These are phyloP conservation scores for Thermochaetoides dissita DNA, from an alignment of 2,329 filamentous ascomycete species.

Conservation along the genomic window DNA sequence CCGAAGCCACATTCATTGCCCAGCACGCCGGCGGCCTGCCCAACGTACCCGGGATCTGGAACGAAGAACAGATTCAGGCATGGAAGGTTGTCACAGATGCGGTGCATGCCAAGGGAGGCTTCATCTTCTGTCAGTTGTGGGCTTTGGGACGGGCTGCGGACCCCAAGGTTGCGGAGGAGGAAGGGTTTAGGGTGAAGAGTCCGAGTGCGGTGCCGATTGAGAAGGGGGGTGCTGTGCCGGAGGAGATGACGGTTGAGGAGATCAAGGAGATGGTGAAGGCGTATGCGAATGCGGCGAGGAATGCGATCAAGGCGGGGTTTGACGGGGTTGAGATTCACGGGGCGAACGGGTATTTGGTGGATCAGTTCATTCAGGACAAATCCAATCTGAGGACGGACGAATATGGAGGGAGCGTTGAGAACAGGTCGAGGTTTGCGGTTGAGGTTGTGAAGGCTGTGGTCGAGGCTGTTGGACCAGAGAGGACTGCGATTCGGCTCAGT, in stretches of 20 bases:
- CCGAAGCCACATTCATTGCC: constrained; percentile 31
- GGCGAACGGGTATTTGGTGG: constrained; percentile 44
- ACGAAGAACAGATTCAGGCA: constrained; percentile 35
- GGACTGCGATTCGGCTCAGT: constrained; percentile 37
- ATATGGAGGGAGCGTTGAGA: constrained; percentile 40
- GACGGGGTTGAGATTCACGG: constrained; percentile 33
- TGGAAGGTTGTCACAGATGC: constrained; percentile 47
- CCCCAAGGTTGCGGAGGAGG: constrained; percentile 17
- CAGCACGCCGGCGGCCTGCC: constrained; percentile 22
- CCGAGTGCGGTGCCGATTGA: constrained; percentile 30
- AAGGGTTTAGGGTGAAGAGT: constrained; percentile 23
- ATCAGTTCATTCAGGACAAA: constrained; percentile 39
- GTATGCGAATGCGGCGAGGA: constrained; percentile 38
- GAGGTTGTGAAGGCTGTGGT: constrained; percentile 38
- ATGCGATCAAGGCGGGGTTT: constrained; percentile 33
- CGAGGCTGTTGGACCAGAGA: constrained; percentile 23
- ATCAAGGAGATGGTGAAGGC: constrained; percentile 37
- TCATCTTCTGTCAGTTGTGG: constrained; percentile 50
- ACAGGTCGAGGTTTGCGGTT: constrained; percentile 35
- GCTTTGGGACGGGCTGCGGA: constrained; percentile 24
- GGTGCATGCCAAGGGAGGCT: constrained; percentile 46
- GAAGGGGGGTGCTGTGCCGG: constrained; percentile 25
- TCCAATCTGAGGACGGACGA: constrained; percentile 39
- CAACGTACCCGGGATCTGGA: constrained; percentile 45
- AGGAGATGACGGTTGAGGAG: constrained; percentile 35